These are phyloP conservation scores for Fusarium ambrosium DNA, from an alignment of 2,329 filamentous ascomycete genomes.

Conservation along the genomic window DNA sequence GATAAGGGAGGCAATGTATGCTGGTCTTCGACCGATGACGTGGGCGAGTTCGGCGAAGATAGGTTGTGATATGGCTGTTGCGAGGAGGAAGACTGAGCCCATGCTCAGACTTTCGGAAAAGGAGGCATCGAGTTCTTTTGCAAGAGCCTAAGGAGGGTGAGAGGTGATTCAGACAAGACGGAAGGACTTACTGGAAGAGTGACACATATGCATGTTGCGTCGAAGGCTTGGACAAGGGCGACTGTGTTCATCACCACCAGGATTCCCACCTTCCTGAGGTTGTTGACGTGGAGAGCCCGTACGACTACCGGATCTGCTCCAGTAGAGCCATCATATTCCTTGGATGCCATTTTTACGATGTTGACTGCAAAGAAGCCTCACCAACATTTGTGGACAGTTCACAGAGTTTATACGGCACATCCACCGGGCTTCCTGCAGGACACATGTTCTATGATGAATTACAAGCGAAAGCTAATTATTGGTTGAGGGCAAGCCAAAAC, in stretches of 20 bases:
- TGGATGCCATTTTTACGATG: slow-evolving; percentile 1
- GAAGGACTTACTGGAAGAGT: slow-evolving; percentile 42
- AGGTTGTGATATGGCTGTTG: slow-evolving; percentile 72
- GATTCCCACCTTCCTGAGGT: slow-evolving; percentile 32
- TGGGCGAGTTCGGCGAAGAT: slow-evolving; percentile 54
- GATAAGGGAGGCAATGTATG: slow-evolving; percentile 34
- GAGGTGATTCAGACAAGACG: not conserved
- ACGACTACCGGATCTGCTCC: not conserved
- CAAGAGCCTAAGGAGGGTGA: slow-evolving; percentile 32
- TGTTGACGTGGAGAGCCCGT: not conserved
- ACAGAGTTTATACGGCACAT: not conserved
- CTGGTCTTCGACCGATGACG: slow-evolving; percentile 52
- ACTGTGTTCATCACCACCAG: slow-evolving; percentile 40
- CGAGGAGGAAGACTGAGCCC: slow-evolving; percentile 77
- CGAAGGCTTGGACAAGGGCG: slow-evolving; percentile 43
- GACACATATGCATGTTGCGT: slow-evolving; percentile 48
- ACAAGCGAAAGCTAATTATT: not conserved
- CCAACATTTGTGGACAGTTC: not conserved
- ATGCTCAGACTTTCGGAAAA: slow-evolving; percentile 44
- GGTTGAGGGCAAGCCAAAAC: not conserved
- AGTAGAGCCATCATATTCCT: not conserved
- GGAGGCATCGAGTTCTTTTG: slow-evolving; percentile 43
- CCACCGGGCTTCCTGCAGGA: not conserved
- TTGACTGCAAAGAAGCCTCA: not conserved
- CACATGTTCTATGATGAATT: not conserved